Evolutionary conservation across 192 early-diverging fungal species (phyloP).

Genomic region (Podila verticillata): DNA sequence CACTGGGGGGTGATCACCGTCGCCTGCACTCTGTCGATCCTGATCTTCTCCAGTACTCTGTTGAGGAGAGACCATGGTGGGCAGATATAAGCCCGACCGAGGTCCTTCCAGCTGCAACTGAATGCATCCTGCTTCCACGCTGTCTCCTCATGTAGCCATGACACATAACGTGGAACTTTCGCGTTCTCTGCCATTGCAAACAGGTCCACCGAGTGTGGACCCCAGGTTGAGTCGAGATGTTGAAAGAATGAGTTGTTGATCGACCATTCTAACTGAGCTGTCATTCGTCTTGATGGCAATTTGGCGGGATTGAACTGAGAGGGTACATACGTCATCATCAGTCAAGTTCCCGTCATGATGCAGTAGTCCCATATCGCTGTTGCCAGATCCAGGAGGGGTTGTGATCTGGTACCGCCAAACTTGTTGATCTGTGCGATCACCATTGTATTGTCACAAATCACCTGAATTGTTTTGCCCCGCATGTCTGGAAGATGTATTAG

Average conservation of each 20-base stretch:
- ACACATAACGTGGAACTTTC: conserved; percentile 15
- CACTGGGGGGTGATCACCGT: conserved; percentile 16
- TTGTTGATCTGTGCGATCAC: conserved; percentile 39
- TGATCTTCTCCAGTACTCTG: conserved; percentile 8
- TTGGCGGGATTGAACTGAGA: conserved; percentile 33
- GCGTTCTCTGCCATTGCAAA: conserved; percentile 22
- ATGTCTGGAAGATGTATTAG: too few species aligned
- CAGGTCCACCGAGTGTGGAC: conserved; percentile 32
- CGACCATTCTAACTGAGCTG: conserved; percentile 27
- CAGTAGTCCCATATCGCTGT: conserved; percentile 18
- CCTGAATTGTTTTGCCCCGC: conserved; percentile 2
- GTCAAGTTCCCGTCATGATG: conserved; percentile 19
- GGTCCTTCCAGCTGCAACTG: conserved; percentile 8
- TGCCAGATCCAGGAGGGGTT: conserved; percentile 22
- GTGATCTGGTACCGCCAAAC: conserved; percentile 33
- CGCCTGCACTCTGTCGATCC: conserved; percentile 9
- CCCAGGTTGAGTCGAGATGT: conserved; percentile 14
- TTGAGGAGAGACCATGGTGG: conserved; percentile 33
- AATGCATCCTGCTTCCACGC: conserved; percentile 24
- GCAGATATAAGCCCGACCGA: conserved; percentile 21
- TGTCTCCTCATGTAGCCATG: conserved; percentile 21
- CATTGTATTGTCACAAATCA: conserved; percentile 36
- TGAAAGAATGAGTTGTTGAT: conserved; percentile 13
- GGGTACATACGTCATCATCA: conserved; percentile 24
- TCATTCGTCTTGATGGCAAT: conserved; percentile 11